Percentiles rank a stretch among this genome's conserved stretches.
phyloP scores from a whole-genome alignment of 768 basidiomycete species.

The Amanita phalloides region DNA sequence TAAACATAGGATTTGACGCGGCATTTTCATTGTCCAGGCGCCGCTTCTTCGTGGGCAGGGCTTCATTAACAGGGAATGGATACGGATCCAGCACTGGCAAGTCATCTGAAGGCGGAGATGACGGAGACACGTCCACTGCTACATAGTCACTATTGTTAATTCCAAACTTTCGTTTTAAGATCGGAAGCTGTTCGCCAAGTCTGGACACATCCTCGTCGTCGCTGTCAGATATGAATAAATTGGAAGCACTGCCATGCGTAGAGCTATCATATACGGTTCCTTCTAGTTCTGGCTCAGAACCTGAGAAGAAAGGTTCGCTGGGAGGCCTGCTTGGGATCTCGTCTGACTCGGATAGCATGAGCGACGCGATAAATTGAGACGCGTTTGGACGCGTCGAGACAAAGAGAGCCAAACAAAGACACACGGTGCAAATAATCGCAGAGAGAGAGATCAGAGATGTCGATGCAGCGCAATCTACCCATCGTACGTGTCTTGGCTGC shows the following conservation, averaged over 20 bases:
- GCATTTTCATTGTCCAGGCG: neutral
- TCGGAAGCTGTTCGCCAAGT: constrained; percentile 2
- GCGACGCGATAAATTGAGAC: constrained; percentile 8
- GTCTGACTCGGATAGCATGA: constrained; percentile 15
- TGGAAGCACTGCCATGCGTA: constrained; percentile 8
- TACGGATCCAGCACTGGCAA: neutral
- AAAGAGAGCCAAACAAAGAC: constrained; percentile 6
- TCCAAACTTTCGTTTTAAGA: constrained; percentile 11
- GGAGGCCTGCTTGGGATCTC: constrained; percentile 20
- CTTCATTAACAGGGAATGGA: neutral
- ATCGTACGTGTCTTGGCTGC: constrained; percentile 38
- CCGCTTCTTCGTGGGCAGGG: neutral
- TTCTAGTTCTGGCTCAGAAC: constrained; percentile 42
- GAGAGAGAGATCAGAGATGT: constrained; percentile 21
- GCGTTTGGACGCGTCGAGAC: constrained; percentile 25
- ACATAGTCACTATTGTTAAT: constrained; percentile 8
- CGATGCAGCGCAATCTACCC: constrained; percentile 76
- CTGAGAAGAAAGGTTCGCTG: constrained; percentile 45
- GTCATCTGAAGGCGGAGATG: neutral
- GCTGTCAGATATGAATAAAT: constrained; percentile 25
- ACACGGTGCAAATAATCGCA: constrained; percentile 5
- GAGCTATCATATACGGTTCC: constrained; percentile 6
- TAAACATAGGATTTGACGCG: constrained; percentile 27
- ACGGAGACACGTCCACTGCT: neutral
- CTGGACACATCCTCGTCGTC: constrained; percentile 19